Base-by-base conservation (phyloP, 331 rosid species). In the Quercus phellos region DNA sequence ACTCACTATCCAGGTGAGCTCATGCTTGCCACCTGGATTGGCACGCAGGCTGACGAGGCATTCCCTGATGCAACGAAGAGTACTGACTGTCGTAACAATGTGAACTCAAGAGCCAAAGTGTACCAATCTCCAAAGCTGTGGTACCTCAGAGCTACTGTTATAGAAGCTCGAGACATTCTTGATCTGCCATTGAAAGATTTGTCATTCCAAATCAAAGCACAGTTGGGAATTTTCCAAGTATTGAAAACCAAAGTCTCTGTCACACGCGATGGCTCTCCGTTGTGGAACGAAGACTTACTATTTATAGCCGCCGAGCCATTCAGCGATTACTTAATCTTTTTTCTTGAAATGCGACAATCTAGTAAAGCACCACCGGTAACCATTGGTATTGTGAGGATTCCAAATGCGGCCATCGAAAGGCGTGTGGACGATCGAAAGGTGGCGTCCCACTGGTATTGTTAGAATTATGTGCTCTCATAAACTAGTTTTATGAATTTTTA, bases 1-100 rank as follows among this genome's bases (percentile, higher is more conserved):
- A 87, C 90, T 30, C 87, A 73, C 6, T 80, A 53, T 4, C 46
- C 46, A 7, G 95, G 97, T 0, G 94, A 90, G 16, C 83, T 94
- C 1, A 94, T 94, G 98, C 87, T 94, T 1, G 97, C 97, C 86
- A 94, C 94, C 61, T 94, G 98, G 97, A 38, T 92, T 0, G 98
- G 98, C 0, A 94, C 98, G 0, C 98, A 94, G 10, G 98, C 97
- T 0, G 98, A 94, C 80, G 97, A 94, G 51, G 81, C 98, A 0
- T 94, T 94, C 68, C 73, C 84, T 0, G 94, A 89, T 34, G 94
- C 98, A 22, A 90, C 95, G 90, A 94, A 90, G 61, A 38, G 46
- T 8, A 90, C 93, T 0, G 97, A 92, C 42, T 38, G 46, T 2
- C 46, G 46, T 38, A 38, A 38, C 46, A 38, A 38, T 38, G 84